Evolutionary conservation across 805 yeast genomes (phyloP).

Genomic region (Schwanniomyces pseudopolymorphus): DNA sequence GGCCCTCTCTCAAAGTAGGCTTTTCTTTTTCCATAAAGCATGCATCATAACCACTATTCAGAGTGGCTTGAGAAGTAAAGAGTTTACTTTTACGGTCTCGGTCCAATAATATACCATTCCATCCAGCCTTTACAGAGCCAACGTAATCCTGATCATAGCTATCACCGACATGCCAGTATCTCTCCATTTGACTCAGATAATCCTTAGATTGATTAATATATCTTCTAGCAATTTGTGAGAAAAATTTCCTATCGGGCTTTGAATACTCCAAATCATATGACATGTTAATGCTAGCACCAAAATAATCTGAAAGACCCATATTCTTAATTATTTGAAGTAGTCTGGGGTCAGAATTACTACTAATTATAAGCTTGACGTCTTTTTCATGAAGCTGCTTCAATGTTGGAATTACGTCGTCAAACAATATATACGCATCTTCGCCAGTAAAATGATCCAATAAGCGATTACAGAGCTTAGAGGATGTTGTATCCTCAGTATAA

Average conservation of each 20-base stretch:
- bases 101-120: constrained; percentile 60
- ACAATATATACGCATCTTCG: constrained; percentile 51
- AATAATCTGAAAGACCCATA: constrained; percentile 43
- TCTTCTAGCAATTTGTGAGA: constrained; percentile 15
- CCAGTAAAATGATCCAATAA: constrained; percentile 51
- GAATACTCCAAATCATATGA: constrained; percentile 56
- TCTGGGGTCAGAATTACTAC: constrained; percentile 64
- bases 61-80: constrained; percentile 7
- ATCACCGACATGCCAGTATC: constrained; percentile 70
- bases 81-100: constrained; percentile 26
- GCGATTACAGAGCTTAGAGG: constrained; percentile 41
- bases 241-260: constrained; percentile 55
- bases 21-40: constrained; percentile 9
- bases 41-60: constrained; percentile 11
- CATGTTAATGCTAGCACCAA: constrained; percentile 43
- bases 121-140: constrained; percentile 55
- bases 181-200: constrained; percentile 11
- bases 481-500: constrained; percentile 12
- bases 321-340: constrained; percentile 46
- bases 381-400: constrained; percentile 29
- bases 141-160: constrained; percentile 52
- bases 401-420: constrained; percentile 52
- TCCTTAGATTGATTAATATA: neutral
- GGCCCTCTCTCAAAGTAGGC: constrained; percentile 10
- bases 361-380: constrained; percentile 41